Evolutionary conservation across 805 yeast genomes (phyloP).

Genomic region (Isabelozyma rhagii): DNA sequence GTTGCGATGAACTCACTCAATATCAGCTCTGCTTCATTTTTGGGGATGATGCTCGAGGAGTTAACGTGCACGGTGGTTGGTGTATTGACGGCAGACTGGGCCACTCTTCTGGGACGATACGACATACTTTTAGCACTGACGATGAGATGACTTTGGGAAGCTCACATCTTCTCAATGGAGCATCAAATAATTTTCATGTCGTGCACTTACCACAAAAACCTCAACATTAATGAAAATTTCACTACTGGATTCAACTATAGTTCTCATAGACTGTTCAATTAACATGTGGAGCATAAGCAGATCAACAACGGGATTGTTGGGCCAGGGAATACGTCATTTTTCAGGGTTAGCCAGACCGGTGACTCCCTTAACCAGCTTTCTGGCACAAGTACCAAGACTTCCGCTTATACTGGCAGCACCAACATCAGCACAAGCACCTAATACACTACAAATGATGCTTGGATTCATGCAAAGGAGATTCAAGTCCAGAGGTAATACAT

Average conservation of each 20-base stretch:
- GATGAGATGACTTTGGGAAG: too few species aligned
- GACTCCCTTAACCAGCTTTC: not conserved
- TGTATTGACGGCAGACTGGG: slow-evolving; percentile 43
- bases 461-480: slow-evolving; percentile 58
- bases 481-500: slow-evolving; percentile 90
- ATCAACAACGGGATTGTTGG: not conserved
- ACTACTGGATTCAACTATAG: not conserved
- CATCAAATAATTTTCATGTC: not conserved
- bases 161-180: not conserved
- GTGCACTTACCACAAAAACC: not conserved
- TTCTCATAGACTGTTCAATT: too few species aligned
- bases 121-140: not conserved
- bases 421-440: not conserved
- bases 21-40: slow-evolving; percentile 44
- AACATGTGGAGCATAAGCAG: slow-evolving; percentile 2
- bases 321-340: slow-evolving; percentile 2
- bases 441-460: slow-evolving; percentile 13
- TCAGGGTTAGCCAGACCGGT: slow-evolving; percentile 2
- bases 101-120: slow-evolving; percentile 38
- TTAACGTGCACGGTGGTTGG: slow-evolving; percentile 42
- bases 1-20: slow-evolving; percentile 41
- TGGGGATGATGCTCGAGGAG: slow-evolving; percentile 23
- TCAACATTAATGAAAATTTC: not conserved
- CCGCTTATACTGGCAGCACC: not conserved
- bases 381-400: not conserved